phyloP scores from a whole-genome alignment of 2,329 filamentous ascomycete species.

The Rhynchosporium agropyri region DNA sequence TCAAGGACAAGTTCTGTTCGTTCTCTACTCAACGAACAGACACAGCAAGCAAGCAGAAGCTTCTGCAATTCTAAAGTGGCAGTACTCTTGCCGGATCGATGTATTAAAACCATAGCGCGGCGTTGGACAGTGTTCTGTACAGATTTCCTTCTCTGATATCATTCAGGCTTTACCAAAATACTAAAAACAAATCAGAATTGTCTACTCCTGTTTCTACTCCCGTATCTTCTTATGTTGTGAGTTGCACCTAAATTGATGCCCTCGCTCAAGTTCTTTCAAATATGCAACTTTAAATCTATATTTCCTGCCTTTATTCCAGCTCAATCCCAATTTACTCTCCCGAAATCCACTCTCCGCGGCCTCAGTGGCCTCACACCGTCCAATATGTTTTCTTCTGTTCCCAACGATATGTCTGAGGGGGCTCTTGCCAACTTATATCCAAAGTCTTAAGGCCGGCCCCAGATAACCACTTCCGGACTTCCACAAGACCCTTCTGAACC shows the following conservation, averaged over 20 bases:
- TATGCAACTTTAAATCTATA: constrained; percentile 36
- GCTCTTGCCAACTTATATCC: constrained; percentile 38
- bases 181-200: constrained; percentile 12
- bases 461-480: constrained; percentile 35
- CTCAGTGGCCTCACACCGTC: constrained; percentile 34
- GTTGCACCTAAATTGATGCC: constrained; percentile 8
- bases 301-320: constrained; percentile 37
- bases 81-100: constrained; percentile 23
- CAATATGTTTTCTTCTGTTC: constrained; percentile 37
- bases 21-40: constrained; percentile 73
- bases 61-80: constrained; percentile 35
- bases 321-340: constrained; percentile 38
- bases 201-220: no score
- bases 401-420: constrained; percentile 38
- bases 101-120: constrained; percentile 41
- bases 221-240: background rate
- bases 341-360: constrained; percentile 32
- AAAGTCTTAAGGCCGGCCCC: constrained; percentile 35
- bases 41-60: constrained; percentile 49
- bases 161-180: constrained; percentile 20
- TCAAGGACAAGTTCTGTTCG: constrained; percentile 90
- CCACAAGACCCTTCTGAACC: constrained; percentile 37
- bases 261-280: constrained; percentile 36
- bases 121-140: constrained; percentile 33
- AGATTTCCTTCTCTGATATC: constrained; percentile 1